Evolutionary conservation across 129 eudicot species (phyloP).

Genomic region (Scalesia atractyloides): DNA sequence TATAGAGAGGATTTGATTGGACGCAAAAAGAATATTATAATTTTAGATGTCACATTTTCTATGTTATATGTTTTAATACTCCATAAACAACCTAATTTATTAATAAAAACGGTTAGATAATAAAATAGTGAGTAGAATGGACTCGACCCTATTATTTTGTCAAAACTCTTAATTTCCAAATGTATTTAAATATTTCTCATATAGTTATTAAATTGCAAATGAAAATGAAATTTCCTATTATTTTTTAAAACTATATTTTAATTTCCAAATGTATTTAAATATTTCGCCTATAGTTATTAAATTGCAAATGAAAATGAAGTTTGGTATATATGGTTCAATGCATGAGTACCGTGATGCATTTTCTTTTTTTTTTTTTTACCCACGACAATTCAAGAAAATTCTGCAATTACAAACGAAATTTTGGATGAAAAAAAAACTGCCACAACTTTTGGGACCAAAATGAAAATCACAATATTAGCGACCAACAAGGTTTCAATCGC

Average conservation of each 20-base stretch:
- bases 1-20: conserved; percentile 7
- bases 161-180: background rate
- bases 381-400: too few relatives aligned
- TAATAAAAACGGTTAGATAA: background rate
- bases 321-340: background rate
- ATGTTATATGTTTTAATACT: background rate
- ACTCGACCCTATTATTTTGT: background rate
- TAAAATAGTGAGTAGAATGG: background rate
- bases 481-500: too few relatives aligned
- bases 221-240: background rate
- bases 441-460: too few relatives aligned
- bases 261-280: background rate
- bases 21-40: background rate
- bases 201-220: background rate
- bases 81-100: background rate
- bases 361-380: too few relatives aligned
- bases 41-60: background rate
- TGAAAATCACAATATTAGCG: too few relatives aligned
- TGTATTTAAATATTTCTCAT: background rate
- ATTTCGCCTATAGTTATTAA: background rate
- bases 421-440: too few relatives aligned
- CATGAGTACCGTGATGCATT: too few relatives aligned
- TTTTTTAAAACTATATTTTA: too few relatives aligned
- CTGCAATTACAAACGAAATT: too few relatives aligned
- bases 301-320: background rate